Evolutionary conservation across 2,329 filamentous ascomycete species (phyloP).

Genomic region (Cladosporium sphaerospermum): DNA sequence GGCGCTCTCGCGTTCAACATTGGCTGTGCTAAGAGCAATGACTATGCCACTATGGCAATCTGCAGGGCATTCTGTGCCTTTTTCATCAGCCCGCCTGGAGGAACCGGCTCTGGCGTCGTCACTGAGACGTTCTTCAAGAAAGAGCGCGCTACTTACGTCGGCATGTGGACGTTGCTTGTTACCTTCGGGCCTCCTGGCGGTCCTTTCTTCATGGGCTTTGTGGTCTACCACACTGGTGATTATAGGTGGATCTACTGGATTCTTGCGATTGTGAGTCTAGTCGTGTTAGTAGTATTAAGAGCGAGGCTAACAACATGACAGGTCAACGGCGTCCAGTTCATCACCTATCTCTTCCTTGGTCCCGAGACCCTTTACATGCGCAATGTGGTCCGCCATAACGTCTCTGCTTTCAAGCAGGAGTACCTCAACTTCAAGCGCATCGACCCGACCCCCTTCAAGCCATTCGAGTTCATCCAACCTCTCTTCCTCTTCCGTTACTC

Average conservation of each 20-base stretch:
- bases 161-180: slow-evolving; percentile 51
- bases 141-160: slow-evolving; percentile 50
- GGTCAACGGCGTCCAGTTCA: slow-evolving; percentile 52
- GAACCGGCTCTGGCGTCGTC: slow-evolving; percentile 53
- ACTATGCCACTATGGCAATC: slow-evolving; percentile 45
- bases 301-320: slow-evolving; percentile 18
- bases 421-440: slow-evolving; percentile 45
- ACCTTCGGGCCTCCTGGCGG: slow-evolving; percentile 44
- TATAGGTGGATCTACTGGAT: slow-evolving; percentile 57
- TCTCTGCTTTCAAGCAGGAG: slow-evolving; percentile 40
- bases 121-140: slow-evolving; percentile 53
- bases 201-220: slow-evolving; percentile 38
- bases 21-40: slow-evolving; percentile 46
- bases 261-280: slow-evolving; percentile 44
- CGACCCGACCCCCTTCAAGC: slow-evolving; percentile 45
- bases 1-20: slow-evolving; percentile 46
- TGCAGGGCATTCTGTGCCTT: slow-evolving; percentile 50
- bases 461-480: slow-evolving; percentile 48
- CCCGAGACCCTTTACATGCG: slow-evolving; percentile 52
- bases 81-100: slow-evolving; percentile 50
- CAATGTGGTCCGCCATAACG: slow-evolving; percentile 29
- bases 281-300: slow-evolving; percentile 5
- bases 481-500: slow-evolving; percentile 41
- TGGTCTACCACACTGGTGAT: slow-evolving; percentile 43
- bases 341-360: slow-evolving; percentile 51